Percentiles rank a stretch among this genome's conserved stretches.
phyloP scores from a whole-genome alignment of 2,329 filamentous ascomycete genomes.

The Leptographium galeiforme region DNA sequence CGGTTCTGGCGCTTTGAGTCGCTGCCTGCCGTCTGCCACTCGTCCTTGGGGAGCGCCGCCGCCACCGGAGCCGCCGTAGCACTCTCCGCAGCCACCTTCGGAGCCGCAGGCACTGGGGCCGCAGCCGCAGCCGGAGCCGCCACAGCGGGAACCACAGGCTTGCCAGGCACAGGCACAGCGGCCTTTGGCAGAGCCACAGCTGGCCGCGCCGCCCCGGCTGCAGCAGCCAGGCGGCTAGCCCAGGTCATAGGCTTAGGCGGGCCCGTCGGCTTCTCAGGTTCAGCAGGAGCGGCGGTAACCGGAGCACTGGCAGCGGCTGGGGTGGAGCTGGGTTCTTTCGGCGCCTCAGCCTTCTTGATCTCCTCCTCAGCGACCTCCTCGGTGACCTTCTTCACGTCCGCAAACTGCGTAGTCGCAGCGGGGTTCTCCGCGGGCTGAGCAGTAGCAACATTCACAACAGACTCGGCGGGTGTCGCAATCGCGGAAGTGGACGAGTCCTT shows the following conservation, averaged over 20 bases:
- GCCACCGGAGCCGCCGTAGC: constrained; percentile 15
- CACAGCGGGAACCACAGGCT: constrained; percentile 37
- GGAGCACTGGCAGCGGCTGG: constrained; percentile 26
- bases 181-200: constrained; percentile 45
- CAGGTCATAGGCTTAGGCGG: constrained; percentile 55
- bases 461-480: constrained; percentile 19
- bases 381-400: constrained; percentile 36
- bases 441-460: constrained; percentile 7
- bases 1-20: constrained; percentile 78
- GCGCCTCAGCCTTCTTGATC: constrained; percentile 47
- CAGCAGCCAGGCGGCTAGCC: constrained; percentile 55
- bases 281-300: constrained; percentile 24
- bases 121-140: constrained; percentile 39
- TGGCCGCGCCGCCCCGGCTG: constrained; percentile 36
- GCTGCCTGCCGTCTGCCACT: constrained; percentile 81
- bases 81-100: constrained; percentile 9
- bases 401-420: constrained; percentile 18
- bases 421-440: constrained; percentile 14
- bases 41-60: constrained; percentile 33
- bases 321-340: constrained; percentile 47
- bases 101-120: constrained; percentile 17
- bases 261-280: constrained; percentile 32
- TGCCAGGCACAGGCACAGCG: constrained; percentile 29
- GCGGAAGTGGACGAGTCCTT: constrained; percentile 29
- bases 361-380: constrained; percentile 43